Base-by-base conservation (phyloP, 1,284 basidiomycete species). In the Boletus semigastroideus region DNA sequence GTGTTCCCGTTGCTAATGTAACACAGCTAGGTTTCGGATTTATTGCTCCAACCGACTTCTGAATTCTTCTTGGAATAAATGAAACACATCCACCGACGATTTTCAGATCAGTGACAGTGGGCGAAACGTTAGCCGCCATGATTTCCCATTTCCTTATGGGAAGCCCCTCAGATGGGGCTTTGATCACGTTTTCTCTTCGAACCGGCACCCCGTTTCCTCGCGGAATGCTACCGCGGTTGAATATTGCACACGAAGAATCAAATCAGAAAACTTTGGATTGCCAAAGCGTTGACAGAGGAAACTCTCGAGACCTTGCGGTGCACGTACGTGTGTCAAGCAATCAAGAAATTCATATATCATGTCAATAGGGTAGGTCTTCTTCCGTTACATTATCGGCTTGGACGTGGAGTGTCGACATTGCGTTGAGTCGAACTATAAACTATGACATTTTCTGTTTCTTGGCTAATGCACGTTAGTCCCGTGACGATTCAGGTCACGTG, bases 101-200 rank as follows among this genome's bases (percentile, higher is more conserved):
- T 94, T 94, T 60, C 82, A 94, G n/a, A n/a, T n/a, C n/a, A n/a
- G n/a, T n/a, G n/a, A n/a, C n/a, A n/a, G n/a, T n/a, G 52, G 92
- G 91, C 4, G 92, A 94, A 57, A 77, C 91, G 10, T 74, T 93
- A 11, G 87, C 88, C 12, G 86, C 92, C 13, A 84, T 92, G 56
- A 86, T n/a, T 16, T 7, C 37, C 4, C 13, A 20, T 28, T 43
- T 51, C 9, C 20, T 34, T 22, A 11, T 27, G 1, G 39, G 33
- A 13, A 19, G 5, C 25, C 30, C 12, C 7, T 17, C 13, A 12
- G 33, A 19, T 34, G 46, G 90, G 80, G 78, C n/a, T 47, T 77
- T 90, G 77, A 80, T 88, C 41, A 83, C 86, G 0, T 82, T 79
- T 0, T 80, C 91, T 2, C 72, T 95, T 31, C 78, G 86, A 16